These are phyloP conservation scores for Naegleria lovaniensis DNA, from an alignment of 208 protist genomes.

Conservation along the genomic window DNA sequence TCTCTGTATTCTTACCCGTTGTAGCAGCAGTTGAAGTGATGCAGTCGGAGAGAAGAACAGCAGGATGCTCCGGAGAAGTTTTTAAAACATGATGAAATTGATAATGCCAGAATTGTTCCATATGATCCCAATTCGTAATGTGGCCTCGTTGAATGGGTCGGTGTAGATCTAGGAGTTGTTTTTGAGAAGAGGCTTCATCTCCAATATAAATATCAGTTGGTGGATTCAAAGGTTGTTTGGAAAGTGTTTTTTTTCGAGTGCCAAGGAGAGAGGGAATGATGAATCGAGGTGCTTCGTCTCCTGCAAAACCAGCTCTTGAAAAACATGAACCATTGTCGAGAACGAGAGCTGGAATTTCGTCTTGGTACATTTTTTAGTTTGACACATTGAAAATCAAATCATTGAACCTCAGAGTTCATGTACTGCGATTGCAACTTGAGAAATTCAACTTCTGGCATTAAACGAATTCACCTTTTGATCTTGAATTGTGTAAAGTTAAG, in stretches of 20 bases:
- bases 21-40: constrained; percentile 51
- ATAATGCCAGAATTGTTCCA: constrained; percentile 56
- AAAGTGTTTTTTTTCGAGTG: constrained; percentile 42
- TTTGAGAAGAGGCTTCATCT: constrained; percentile 53
- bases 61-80: constrained; percentile 27
- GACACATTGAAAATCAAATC: too few species aligned
- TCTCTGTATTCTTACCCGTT: constrained; percentile 60
- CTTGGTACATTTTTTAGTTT: too few species aligned
- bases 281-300: constrained; percentile 47
- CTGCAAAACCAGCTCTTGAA: background rate
- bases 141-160: constrained; percentile 94
- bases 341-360: constrained; percentile 32
- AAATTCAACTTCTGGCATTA: too few species aligned
- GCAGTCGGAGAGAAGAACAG: too few species aligned
- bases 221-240: constrained; percentile 35
- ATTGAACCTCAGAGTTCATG: too few species aligned
- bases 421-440: too few species aligned
- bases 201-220: constrained; percentile 42
- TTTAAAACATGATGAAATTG: constrained; percentile 23
- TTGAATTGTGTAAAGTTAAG: too few species aligned
- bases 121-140: constrained; percentile 91
- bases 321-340: constrained; percentile 9
- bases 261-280: constrained; percentile 75
- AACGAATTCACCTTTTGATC: too few species aligned
- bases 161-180: constrained; percentile 52